A percentile compares a stretch with the other conserved stretches of the same genome.
These are phyloP conservation scores for Artomyces pyxidatus DNA, from an alignment of 768 basidiomycete genomes.

Conservation along the genomic window DNA sequence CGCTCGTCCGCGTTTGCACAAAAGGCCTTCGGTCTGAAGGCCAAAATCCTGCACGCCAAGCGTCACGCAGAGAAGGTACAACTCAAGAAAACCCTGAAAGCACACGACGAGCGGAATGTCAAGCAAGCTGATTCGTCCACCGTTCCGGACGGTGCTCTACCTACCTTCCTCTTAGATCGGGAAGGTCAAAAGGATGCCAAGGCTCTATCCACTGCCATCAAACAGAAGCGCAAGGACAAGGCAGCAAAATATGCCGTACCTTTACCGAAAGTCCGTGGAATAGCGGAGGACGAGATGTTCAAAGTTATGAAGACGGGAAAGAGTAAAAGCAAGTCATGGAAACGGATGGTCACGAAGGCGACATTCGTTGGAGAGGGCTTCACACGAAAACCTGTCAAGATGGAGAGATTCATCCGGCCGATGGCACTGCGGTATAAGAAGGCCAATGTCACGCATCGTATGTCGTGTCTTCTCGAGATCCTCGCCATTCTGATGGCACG, in stretches of 20 bases:
- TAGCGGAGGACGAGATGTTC: slow-evolving; percentile 99
- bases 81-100: slow-evolving; percentile 98
- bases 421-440: slow-evolving; percentile 98
- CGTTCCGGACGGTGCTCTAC: slow-evolving; percentile 84
- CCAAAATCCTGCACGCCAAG: slow-evolving; percentile 95
- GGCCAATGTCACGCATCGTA: slow-evolving; percentile 98
- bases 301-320: slow-evolving; percentile 98
- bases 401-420: slow-evolving; percentile 96
- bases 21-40: slow-evolving; percentile 93
- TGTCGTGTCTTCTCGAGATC: slow-evolving; percentile 18
- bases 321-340: slow-evolving; percentile 94
- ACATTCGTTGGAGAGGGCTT: slow-evolving; percentile 98
- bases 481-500: background rate
- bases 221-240: slow-evolving; percentile 98
- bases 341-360: slow-evolving; percentile 98
- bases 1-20: slow-evolving; percentile 78
- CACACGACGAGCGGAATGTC: slow-evolving; percentile 97
- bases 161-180: slow-evolving; percentile 92
- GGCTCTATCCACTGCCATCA: slow-evolving; percentile 90
- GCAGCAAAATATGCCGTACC: slow-evolving; percentile 98
- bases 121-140: slow-evolving; percentile 84
- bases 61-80: slow-evolving; percentile 97
- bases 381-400: slow-evolving; percentile 96
- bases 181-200: slow-evolving; percentile 99
- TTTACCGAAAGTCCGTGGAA: slow-evolving; percentile 92